Evolutionary conservation across 208 protist species (phyloP).

Genomic region (Trypanosoma conorhini): DNA sequence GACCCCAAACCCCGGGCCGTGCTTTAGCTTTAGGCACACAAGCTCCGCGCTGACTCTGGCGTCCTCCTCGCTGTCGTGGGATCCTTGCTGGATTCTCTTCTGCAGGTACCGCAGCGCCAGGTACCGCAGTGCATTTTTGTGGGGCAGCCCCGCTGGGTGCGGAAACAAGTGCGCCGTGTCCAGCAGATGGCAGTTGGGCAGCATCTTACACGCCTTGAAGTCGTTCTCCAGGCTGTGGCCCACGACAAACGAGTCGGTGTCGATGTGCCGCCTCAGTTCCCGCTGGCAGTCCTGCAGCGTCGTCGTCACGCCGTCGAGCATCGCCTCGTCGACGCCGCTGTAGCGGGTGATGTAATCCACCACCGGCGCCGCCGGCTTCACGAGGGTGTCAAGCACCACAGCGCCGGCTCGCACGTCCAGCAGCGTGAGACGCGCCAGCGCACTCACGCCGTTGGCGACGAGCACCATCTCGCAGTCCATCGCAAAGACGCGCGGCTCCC

Average conservation of each 20-base stretch:
- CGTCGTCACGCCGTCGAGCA: constrained; percentile 65
- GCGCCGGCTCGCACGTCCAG: constrained; percentile 54
- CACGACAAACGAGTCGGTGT: constrained; percentile 83
- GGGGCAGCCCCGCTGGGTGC: constrained; percentile 79
- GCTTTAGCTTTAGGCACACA: constrained; percentile 75
- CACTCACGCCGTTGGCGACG: constrained; percentile 43
- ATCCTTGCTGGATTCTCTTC: constrained; percentile 81
- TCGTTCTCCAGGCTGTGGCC: constrained; percentile 96
- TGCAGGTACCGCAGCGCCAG: constrained; percentile 81
- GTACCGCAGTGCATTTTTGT: constrained; percentile 83
- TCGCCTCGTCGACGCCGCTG: constrained; percentile 87
- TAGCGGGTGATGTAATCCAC: constrained; percentile 91
- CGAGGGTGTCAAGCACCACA: constrained; percentile 86
- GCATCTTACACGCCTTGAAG: constrained; percentile 83
- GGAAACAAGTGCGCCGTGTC: constrained; percentile 92
- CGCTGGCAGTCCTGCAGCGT: constrained; percentile 76
- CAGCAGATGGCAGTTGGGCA: constrained; percentile 84
- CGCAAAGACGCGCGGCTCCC: constrained; percentile 45
- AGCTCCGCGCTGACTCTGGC: constrained; percentile 80
- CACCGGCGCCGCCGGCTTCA: constrained; percentile 73
- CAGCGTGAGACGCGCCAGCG: constrained; percentile 84
- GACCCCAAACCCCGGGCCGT: constrained; percentile 78
- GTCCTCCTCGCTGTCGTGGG: constrained; percentile 88
- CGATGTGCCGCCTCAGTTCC: constrained; percentile 54
- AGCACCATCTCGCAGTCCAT: constrained; percentile 95